Conservation (phyloP, 176 grass and related monocot species). For the Otatea glauca region DNA sequence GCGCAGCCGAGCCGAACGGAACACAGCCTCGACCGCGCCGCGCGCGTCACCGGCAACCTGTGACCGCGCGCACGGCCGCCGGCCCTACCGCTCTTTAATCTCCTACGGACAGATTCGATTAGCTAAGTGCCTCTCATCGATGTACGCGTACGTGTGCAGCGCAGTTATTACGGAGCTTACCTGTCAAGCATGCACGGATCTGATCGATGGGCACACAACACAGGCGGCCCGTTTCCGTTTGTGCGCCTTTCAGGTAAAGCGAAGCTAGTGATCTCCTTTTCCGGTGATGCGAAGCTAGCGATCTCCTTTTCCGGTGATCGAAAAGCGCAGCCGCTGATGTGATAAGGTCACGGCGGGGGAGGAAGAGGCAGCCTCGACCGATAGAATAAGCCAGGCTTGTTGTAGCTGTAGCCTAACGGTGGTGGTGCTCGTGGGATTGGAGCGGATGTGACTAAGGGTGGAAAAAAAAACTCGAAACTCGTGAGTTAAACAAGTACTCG, state of each 20-base stretch:
- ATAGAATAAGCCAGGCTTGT: no score
- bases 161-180: not conserved
- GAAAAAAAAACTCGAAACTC: no score
- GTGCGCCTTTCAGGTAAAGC: not conserved
- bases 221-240: not conserved
- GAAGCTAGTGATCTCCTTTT: not conserved
- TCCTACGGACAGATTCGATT: not conserved
- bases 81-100: not conserved
- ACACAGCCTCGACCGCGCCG: not conserved
- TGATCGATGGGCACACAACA: no score
- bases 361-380: no score
- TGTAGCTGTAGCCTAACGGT: not conserved
- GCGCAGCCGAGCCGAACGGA: not conserved
- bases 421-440: not conserved
- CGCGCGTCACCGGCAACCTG: not conserved
- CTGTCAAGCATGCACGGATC: not conserved
- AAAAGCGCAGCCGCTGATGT: slow-evolving; percentile 34
- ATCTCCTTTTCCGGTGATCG: slow-evolving; percentile 24
- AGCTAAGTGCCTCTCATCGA: not conserved
- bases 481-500: no score
- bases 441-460: not conserved
- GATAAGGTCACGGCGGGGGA: not conserved
- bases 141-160: not conserved
- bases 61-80: not conserved
- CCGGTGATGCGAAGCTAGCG: not conserved